These are phyloP conservation scores for Pugionium dolabratum DNA, from an alignment of 345 rosid species.

Conservation along the genomic window DNA sequence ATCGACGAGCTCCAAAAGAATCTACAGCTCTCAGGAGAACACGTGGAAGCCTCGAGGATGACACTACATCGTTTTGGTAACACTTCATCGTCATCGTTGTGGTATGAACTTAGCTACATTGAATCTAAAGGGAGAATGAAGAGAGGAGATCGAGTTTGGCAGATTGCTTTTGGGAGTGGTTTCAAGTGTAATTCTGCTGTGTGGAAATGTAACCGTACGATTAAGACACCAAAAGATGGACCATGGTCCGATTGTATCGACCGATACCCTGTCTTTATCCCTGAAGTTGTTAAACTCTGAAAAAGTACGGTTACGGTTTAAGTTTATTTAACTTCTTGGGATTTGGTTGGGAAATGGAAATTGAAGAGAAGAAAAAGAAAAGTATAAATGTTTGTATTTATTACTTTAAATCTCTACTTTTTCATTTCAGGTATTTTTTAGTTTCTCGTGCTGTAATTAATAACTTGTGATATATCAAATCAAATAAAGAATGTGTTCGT, in stretches of 20 bases:
- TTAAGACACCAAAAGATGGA: slow-evolving; percentile 56
- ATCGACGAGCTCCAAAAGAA: slow-evolving; percentile 79
- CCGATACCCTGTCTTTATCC: slow-evolving; percentile 70
- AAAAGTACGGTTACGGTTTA: slow-evolving; percentile 22
- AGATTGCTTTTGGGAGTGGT: slow-evolving; percentile 87
- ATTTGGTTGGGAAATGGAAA: slow-evolving; percentile 21
- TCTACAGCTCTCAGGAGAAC: slow-evolving; percentile 63
- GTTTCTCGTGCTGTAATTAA: slow-evolving; percentile 38
- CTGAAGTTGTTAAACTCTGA: slow-evolving; percentile 72
- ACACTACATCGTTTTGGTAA: slow-evolving; percentile 80
- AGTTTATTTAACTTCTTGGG: slow-evolving; percentile 16
- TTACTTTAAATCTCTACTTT: slow-evolving; percentile 31
- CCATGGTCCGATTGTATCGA: slow-evolving; percentile 79
- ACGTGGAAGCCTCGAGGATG: slow-evolving; percentile 90
- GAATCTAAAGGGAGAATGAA: slow-evolving; percentile 81
- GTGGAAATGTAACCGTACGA: slow-evolving; percentile 78
- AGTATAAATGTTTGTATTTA: slow-evolving; percentile 37
- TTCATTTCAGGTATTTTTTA: slow-evolving; percentile 28
- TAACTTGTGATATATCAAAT: slow-evolving; percentile 28
- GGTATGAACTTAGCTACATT: slow-evolving; percentile 76
- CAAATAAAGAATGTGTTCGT: slow-evolving; percentile 11
- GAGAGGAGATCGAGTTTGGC: slow-evolving; percentile 76
- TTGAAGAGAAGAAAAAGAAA: slow-evolving; percentile 25
- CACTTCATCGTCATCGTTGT: slow-evolving; percentile 84
- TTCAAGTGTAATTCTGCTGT: slow-evolving; percentile 92